A percentile compares a stretch with the other conserved stretches of the same genome.
These are phyloP conservation scores for Phytophthora chlamydospora DNA, from an alignment of 352 stramenopile species.

Conservation along the genomic window DNA sequence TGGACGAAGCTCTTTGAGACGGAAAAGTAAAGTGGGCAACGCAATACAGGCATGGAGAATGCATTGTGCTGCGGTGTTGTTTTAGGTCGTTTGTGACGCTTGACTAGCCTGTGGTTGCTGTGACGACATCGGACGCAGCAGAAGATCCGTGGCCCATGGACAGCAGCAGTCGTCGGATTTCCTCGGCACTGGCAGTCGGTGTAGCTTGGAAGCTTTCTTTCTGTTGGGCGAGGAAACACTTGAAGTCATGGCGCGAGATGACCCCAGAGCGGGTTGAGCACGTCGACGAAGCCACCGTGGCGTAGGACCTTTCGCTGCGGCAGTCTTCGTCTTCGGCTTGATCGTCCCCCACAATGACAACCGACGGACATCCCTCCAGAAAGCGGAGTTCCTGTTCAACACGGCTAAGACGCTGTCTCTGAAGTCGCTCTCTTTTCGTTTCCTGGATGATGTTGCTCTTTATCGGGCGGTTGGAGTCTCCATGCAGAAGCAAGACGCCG, in stretches of 20 bases:
- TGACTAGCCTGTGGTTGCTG: slow-evolving; percentile 23
- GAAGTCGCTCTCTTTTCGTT: slow-evolving; percentile 46
- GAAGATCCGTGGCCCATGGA: slow-evolving; percentile 37
- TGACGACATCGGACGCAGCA: slow-evolving; percentile 4
- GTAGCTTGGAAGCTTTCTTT: slow-evolving; percentile 33
- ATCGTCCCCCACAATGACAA: slow-evolving; percentile 57
- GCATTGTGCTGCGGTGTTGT: not conserved
- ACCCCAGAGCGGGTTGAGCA: slow-evolving; percentile 59
- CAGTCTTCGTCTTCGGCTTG: slow-evolving; percentile 41
- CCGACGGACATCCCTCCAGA: slow-evolving; percentile 45
- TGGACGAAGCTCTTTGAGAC: slow-evolving; percentile 38
- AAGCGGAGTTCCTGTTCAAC: slow-evolving; percentile 70
- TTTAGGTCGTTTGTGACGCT: not conserved
- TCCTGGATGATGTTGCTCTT: slow-evolving; percentile 55
- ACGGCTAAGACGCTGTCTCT: slow-evolving; percentile 49
- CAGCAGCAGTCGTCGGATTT: slow-evolving; percentile 50
- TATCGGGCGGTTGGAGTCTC: not conserved
- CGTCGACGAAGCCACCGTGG: slow-evolving; percentile 47
- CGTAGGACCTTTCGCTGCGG: slow-evolving; percentile 54
- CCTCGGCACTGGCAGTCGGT: slow-evolving; percentile 47
- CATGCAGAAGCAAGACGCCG: not conserved
- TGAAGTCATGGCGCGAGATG: slow-evolving; percentile 63
- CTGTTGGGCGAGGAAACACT: slow-evolving; percentile 52
- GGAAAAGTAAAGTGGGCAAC: not conserved
- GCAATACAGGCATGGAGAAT: too few relatives aligned